phyloP scores from a whole-genome alignment of 2,329 filamentous ascomycete species.

The Aphanocladium album region DNA sequence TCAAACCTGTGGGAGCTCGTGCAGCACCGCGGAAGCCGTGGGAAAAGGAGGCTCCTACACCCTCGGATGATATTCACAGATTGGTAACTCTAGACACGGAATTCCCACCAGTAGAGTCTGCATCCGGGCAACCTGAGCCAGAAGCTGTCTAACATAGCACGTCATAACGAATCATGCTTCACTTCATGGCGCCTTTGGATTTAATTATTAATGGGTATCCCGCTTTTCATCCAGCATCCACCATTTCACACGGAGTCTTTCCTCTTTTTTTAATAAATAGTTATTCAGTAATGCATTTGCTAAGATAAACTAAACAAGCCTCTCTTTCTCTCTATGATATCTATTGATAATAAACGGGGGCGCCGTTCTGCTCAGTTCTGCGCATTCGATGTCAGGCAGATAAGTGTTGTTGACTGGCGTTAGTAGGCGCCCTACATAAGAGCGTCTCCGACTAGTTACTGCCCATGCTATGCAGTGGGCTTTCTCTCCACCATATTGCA shows the following conservation, averaged over 20 bases:
- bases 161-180: background rate
- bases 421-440: background rate
- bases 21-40: conserved; percentile 62
- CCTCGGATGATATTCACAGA: conserved; percentile 17
- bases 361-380: background rate
- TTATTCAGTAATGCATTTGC: conserved; percentile 10
- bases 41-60: conserved; percentile 54
- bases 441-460: background rate
- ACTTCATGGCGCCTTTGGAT: background rate
- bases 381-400: background rate
- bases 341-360: conserved; percentile 5
- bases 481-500: conserved; percentile 40
- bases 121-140: conserved; percentile 28
- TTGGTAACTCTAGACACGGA: conserved; percentile 27
- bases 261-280: conserved; percentile 3
- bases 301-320: conserved; percentile 3
- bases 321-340: conserved; percentile 4
- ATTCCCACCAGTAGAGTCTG: conserved; percentile 33
- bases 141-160: conserved; percentile 14
- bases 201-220: background rate
- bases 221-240: background rate
- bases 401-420: background rate
- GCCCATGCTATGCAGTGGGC: background rate
- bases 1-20: conserved; percentile 44
- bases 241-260: background rate